Evolutionary conservation across 352 stramenopile species (phyloP), one percentile per base, ranked within the genome.

Genomic region (Phytophthora pluvialis): DNA sequence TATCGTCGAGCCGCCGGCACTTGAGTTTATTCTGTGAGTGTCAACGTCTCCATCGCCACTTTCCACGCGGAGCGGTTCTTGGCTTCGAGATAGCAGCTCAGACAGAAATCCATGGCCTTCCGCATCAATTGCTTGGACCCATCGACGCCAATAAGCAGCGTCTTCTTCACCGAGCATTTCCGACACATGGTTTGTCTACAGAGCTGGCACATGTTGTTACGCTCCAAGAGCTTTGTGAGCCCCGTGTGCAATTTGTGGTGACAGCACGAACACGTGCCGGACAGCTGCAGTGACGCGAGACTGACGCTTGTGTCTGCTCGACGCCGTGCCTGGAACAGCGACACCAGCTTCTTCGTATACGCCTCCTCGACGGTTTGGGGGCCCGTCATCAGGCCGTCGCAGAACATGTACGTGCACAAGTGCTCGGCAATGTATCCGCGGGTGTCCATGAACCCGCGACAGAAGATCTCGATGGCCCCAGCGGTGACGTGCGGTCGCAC

Each of bases 281-380:
- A 64, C 15, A 60, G 43, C 21, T 50, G 18, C 13, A 70, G 51
- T 9, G 55, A 53, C 4, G 40, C 49, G 10, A 67, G 16, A 36
- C 15, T 28, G n/a, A 3, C 16, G 31, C 39, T 62, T 36, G 10
- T 36, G 15, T 67, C 57, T n/a, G 33, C 44, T 45, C 42, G 36
- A 21, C 16, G 59, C 11, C 32, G 50, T 1, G 29, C 11, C 16
- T 47, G 31, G 16, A 70, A 53, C 12, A 66, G 29, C 78, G 77
- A 87, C 43, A 60, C 59, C 10, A 90, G 63, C 33, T 90, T 90
- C 60, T 84, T 88, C 28, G 79, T 69, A 48, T 88, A 72, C 1
- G 74, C 60, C 39, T 76, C 81, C 28, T 85, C 77, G 8, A 82
- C 71, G 1, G 80, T 66, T 31, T 74, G 68, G 2, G 77, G 47